Evolutionary conservation across 768 basidiomycete species (phyloP).

Genomic region (Lentinula sp.): DNA sequence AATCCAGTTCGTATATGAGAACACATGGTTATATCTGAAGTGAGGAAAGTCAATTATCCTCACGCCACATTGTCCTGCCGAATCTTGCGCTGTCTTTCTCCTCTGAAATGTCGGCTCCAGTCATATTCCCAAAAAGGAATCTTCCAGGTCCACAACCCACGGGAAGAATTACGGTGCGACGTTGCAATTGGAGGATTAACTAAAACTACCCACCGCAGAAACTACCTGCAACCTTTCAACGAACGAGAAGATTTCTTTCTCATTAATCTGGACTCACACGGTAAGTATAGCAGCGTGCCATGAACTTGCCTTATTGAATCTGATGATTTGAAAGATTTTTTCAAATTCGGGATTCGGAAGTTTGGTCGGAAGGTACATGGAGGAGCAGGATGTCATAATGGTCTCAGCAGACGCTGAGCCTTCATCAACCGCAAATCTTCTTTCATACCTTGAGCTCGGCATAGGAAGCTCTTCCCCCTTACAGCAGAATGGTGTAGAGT

Average conservation of each 20-base stretch:
- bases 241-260: not conserved
- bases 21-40: too few species aligned
- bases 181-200: conserved; percentile 1
- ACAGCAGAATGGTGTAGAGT: not conserved
- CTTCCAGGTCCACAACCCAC: conserved; percentile 5
- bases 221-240: not conserved
- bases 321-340: not conserved
- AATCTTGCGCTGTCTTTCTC: not conserved
- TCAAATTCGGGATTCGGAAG: not conserved
- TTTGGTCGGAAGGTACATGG: conserved; percentile 6
- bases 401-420: not conserved
- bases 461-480: not conserved
- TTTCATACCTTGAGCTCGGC: not conserved
- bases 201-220: not conserved
- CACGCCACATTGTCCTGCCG: not conserved
- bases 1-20: too few species aligned
- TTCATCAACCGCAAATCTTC: not conserved
- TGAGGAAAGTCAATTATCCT: too few species aligned
- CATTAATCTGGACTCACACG: not conserved
- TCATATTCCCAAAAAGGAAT: conserved; percentile 6
- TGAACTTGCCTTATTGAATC: not conserved
- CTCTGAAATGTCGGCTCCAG: not conserved
- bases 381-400: conserved; percentile 3
- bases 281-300: not conserved
- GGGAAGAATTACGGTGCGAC: conserved; percentile 6